Evolutionary conservation across 2,329 filamentous ascomycete genomes (phyloP).

Genomic region (Diplocarpon rosae): DNA sequence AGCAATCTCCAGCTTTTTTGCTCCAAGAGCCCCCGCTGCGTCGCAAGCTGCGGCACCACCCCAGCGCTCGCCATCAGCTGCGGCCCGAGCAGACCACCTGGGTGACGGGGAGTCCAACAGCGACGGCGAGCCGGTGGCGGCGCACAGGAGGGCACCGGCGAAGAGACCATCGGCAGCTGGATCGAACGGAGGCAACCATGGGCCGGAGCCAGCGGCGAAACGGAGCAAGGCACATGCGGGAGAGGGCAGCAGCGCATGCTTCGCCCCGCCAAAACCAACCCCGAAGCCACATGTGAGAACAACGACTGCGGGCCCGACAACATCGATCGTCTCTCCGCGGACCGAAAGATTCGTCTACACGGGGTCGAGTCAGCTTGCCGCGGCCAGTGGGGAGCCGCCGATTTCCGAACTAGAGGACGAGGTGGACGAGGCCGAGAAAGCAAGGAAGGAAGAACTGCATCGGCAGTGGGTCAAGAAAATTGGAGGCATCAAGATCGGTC

Average conservation of each 20-base stretch:
- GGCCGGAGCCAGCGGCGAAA: conserved; percentile 32
- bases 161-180: conserved; percentile 44
- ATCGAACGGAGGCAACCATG: conserved; percentile 34
- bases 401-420: conserved; percentile 31
- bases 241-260: conserved; percentile 29
- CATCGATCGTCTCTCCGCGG: conserved; percentile 28
- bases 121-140: conserved; percentile 11
- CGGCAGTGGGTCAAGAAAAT: conserved; percentile 82
- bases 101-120: conserved; percentile 25
- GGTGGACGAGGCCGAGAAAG: conserved; percentile 41
- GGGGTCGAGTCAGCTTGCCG: conserved; percentile 26
- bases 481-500: conserved; percentile 53
- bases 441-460: conserved; percentile 62
- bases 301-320: conserved; percentile 8
- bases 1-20: conserved; percentile 80
- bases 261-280: conserved; percentile 29
- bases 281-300: conserved; percentile 14
- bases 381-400: conserved; percentile 9
- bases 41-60: conserved; percentile 27
- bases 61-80: conserved; percentile 16
- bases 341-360: conserved; percentile 44
- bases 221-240: conserved; percentile 34
- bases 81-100: conserved; percentile 11
- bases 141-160: conserved; percentile 13
- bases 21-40: conserved; percentile 38